phyloP scores from a whole-genome alignment of 148 eudicot genomes.

The Drosera capensis region DNA sequence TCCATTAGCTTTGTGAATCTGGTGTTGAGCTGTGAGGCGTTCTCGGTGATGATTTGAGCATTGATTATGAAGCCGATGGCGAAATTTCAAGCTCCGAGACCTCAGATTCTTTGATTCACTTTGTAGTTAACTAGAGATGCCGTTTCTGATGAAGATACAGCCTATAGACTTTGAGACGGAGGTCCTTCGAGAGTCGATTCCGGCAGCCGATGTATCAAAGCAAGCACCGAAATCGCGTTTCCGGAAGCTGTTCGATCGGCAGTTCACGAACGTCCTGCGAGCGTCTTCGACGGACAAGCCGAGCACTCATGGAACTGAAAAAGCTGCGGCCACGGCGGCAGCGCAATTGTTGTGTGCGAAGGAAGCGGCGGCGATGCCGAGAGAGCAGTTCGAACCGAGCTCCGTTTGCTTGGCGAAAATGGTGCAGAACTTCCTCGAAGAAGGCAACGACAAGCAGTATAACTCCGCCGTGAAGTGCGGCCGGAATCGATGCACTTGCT shows the following conservation, averaged over 20 bases:
- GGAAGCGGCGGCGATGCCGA: no score
- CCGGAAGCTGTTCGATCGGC: not conserved
- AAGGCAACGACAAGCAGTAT: conserved; percentile 36
- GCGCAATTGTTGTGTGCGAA: no score
- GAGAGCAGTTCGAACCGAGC: conserved; percentile 66
- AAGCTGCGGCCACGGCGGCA: no score
- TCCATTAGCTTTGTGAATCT: no score
- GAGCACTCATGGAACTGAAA: no score
- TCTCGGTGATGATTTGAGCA: no score
- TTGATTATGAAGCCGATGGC: no score
- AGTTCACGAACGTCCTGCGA: not conserved
- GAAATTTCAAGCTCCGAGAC: no score
- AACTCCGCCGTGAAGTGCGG: conserved; percentile 19
- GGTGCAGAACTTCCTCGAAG: conserved; percentile 85
- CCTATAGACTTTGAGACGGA: not conserved
- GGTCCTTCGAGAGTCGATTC: not conserved
- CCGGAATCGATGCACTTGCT: conserved; percentile 50
- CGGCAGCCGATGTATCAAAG: not conserved
- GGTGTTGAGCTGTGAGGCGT: no score
- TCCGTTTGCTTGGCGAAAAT: conserved; percentile 75
- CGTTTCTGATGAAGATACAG: not conserved
- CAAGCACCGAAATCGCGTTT: not conserved
- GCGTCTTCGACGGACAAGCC: not conserved
- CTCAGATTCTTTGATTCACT: no score
- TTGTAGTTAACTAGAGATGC: no score